Conservation (phyloP, 2,329 filamentous ascomycete genomes). For the Fusarium oxysporum region DNA sequence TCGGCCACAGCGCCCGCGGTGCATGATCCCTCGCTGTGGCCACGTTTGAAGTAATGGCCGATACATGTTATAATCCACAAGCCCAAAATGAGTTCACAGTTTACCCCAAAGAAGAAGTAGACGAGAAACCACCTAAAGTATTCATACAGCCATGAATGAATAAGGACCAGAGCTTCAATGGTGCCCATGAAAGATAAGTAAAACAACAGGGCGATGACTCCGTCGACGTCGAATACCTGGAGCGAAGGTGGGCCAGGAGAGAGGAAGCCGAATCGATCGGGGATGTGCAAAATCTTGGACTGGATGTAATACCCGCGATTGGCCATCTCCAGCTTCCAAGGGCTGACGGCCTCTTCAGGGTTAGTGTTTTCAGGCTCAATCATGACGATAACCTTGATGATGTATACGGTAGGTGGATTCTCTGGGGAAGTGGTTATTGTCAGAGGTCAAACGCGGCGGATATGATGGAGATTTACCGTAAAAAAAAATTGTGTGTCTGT, state of each 20-base stretch:
- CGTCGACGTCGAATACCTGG: background rate
- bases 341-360: too few relatives aligned
- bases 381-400: background rate
- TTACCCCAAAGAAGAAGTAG: background rate
- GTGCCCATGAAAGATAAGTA: background rate
- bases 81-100: background rate
- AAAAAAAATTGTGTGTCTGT: background rate
- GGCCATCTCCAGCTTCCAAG: background rate
- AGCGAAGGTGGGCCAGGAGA: constrained; percentile 1
- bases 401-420: background rate
- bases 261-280: constrained; percentile 12
- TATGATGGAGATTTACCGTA: background rate
- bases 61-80: background rate
- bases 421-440: background rate
- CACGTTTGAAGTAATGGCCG: background rate
- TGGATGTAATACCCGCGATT: constrained; percentile 8
- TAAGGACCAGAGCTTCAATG: background rate
- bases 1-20: background rate
- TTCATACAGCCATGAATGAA: background rate
- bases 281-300: constrained; percentile 12
- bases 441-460: too few relatives aligned
- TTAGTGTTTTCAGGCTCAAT: background rate
- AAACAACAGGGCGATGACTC: too few relatives aligned
- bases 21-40: background rate
- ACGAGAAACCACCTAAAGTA: background rate